Evolutionary conservation across 75 land plant genomes (phyloP).

Genomic region (Gnetum montanum): DNA sequence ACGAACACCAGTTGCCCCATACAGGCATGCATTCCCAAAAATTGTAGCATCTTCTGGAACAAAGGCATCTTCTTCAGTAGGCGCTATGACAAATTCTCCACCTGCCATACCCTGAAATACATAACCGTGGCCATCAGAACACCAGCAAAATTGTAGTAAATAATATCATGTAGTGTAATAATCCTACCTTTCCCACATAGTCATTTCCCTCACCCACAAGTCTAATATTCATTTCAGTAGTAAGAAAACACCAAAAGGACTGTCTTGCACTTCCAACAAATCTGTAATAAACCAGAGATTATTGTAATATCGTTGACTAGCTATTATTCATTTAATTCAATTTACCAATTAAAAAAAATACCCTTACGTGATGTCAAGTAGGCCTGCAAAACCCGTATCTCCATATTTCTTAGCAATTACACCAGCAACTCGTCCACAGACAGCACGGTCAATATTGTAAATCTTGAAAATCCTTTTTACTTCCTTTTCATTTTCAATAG

Average conservation of each 20-base stretch:
- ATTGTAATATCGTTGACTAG: background rate
- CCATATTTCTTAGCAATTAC: conserved; percentile 92
- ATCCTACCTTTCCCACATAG: conserved; percentile 90
- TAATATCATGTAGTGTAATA: conserved; percentile 1
- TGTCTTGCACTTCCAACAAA: conserved; percentile 96
- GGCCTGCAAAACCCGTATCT: conserved; percentile 95
- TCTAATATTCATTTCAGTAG: conserved; percentile 87
- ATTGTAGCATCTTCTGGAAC: conserved; percentile 87
- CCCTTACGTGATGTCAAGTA: conserved; percentile 77
- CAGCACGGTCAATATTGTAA: conserved; percentile 90
- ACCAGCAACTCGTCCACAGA: conserved; percentile 92
- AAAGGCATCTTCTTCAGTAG: conserved; percentile 63
- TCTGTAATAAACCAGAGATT: conserved; percentile 27
- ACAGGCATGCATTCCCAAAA: conserved; percentile 91
- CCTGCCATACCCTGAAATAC: conserved; percentile 92
- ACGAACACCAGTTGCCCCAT: conserved; percentile 98
- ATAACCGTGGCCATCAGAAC: background rate
- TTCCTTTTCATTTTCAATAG: conserved; percentile 79
- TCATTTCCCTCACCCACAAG: conserved; percentile 96
- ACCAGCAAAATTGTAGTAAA: conserved; percentile 1
- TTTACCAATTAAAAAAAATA: background rate
- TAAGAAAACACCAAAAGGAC: conserved; percentile 88
- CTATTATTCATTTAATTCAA: background rate
- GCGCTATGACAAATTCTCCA: conserved; percentile 84
- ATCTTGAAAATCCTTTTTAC: conserved; percentile 59